Conservation (phyloP, 192 early-diverging fungal species). For the Phlyctochytrium arcticum region DNA sequence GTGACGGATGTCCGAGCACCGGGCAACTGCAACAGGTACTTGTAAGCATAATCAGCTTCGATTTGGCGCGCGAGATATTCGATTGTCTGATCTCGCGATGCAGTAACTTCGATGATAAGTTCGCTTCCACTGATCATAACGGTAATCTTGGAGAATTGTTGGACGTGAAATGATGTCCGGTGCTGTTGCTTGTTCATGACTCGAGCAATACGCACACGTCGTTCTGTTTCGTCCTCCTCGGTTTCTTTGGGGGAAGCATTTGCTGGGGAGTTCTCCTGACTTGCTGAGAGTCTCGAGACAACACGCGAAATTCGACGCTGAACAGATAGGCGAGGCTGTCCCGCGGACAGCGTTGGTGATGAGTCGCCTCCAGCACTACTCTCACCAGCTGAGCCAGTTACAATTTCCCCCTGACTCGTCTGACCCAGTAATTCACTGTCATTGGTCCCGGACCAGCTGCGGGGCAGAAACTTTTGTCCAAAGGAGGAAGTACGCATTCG, state of each 20-base stretch:
- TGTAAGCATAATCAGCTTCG: conserved; percentile 65
- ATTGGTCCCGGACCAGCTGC: too few relatives aligned
- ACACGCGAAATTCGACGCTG: background rate
- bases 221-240: conserved; percentile 5
- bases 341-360: background rate
- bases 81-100: conserved; percentile 50
- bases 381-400: too few relatives aligned
- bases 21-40: conserved; percentile 20
- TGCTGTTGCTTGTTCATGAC: conserved; percentile 26
- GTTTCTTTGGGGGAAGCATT: too few relatives aligned
- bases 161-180: conserved; percentile 35
- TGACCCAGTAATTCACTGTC: too few relatives aligned
- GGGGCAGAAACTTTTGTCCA: too few relatives aligned
- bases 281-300: too few relatives aligned
- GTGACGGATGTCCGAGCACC: conserved; percentile 10
- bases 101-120: conserved; percentile 13
- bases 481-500: too few relatives aligned
- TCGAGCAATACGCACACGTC: conserved; percentile 15
- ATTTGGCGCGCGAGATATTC: conserved; percentile 63
- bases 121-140: conserved; percentile 23
- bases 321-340: conserved; percentile 7
- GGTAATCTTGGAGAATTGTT: conserved; percentile 42
- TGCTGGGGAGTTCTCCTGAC: too few relatives aligned
- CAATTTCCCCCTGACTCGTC: too few relatives aligned
- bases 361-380: too few relatives aligned